These are phyloP conservation scores for Borealophlyctis nickersoniae DNA, from an alignment of 192 early-diverging fungal species.

Conservation along the genomic window DNA sequence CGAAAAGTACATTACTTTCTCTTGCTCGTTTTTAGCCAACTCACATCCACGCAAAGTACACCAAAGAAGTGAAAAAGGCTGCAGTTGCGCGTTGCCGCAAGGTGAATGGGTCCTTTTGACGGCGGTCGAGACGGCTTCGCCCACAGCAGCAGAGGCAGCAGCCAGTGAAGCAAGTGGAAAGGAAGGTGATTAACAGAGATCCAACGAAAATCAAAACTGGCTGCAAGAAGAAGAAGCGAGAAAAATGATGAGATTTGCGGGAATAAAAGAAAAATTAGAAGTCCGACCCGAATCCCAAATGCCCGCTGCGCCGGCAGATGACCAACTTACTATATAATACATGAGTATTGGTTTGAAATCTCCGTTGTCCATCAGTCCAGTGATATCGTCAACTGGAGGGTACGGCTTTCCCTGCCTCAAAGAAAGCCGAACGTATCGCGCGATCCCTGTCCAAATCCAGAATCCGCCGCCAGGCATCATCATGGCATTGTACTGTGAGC, in stretches of 20 bases:
- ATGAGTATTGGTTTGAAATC: no score
- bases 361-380: neutral
- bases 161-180: constrained; percentile 12
- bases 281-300: no score
- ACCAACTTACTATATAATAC: constrained; percentile 17
- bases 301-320: neutral
- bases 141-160: constrained; percentile 25
- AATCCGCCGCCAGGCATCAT: constrained; percentile 11
- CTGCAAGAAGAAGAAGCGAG: neutral
- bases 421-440: constrained; percentile 6
- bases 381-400: constrained; percentile 4
- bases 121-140: constrained; percentile 9
- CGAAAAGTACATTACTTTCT: no score
- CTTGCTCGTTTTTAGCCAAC: no score
- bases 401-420: constrained; percentile 13
- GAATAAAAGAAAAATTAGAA: no score
- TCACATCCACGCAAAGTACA: constrained; percentile 23
- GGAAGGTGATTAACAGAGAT: constrained; percentile 11
- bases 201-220: constrained; percentile 14
- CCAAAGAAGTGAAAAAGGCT: constrained; percentile 10
- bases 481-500: constrained; percentile 16
- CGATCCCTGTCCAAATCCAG: constrained; percentile 28
- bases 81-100: constrained; percentile 11
- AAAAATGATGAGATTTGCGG: neutral
- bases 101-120: constrained; percentile 30